phyloP scores from a whole-genome alignment of 768 basidiomycete genomes.

The Tulasnella sp. region DNA sequence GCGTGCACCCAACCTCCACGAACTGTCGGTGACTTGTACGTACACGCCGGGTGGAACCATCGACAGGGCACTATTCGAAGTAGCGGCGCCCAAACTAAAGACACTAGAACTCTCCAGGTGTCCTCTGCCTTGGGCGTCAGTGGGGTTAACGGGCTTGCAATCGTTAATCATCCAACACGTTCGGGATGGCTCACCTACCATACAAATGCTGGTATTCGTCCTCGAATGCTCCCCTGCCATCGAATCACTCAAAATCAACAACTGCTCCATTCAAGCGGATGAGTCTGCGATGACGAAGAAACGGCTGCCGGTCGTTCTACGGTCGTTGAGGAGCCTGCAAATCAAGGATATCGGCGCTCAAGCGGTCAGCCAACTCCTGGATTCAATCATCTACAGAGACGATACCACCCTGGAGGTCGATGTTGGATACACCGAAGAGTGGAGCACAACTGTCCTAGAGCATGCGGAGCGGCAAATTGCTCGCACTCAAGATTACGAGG shows the following conservation, averaged over 20 bases:
- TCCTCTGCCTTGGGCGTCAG: not conserved
- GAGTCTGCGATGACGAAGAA: not conserved
- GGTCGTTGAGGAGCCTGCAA: not conserved
- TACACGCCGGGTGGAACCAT: not conserved
- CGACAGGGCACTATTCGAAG: not conserved
- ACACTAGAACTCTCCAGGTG: not conserved
- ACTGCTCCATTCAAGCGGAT: not conserved
- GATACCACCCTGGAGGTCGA: not conserved
- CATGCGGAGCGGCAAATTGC: not conserved
- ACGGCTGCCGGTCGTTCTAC: not conserved
- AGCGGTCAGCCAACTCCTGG: not conserved
- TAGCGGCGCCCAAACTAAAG: not conserved
- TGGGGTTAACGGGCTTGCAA: not conserved
- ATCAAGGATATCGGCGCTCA: not conserved
- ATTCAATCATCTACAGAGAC: not conserved
- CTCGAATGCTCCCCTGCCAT: not conserved
- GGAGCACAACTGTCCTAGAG: not conserved
- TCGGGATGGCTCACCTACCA: not conserved
- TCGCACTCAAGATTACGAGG: not conserved
- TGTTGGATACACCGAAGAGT: not conserved
- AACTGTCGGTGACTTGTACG: not conserved
- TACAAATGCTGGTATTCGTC: not conserved
- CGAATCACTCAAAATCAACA: not conserved
- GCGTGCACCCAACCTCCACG: not conserved
- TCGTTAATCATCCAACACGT: not conserved